Conservation (phyloP, 768 basidiomycete species). For the Coprinopsis strossmayeri region DNA sequence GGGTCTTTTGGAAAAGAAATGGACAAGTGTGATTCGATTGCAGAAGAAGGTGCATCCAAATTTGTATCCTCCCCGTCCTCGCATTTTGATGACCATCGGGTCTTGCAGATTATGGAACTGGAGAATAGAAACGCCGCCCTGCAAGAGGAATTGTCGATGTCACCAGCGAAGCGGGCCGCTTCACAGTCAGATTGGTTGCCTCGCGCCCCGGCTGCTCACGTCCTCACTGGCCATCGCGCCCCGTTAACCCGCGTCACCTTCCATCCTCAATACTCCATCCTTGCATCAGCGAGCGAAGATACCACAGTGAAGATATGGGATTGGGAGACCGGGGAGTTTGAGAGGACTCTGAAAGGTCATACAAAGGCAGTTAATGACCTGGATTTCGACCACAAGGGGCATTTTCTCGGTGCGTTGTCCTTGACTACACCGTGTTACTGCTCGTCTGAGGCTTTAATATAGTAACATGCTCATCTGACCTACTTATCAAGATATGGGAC, state of each 20-base stretch:
- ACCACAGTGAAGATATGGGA: conserved; percentile 93
- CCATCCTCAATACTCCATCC: conserved; percentile 76
- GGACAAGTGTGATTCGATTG: conserved; percentile 92
- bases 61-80: too few species aligned
- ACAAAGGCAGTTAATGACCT: conserved; percentile 85
- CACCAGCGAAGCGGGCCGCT: conserved; percentile 47
- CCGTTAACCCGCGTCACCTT: conserved; percentile 78
- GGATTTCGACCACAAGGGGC: conserved; percentile 85
- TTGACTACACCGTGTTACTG: neutral
- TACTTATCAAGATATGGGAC: conserved; percentile 93
- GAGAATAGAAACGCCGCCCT: conserved; percentile 77
- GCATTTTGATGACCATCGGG: conserved; percentile 4
- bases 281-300: conserved; percentile 86
- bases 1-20: conserved; percentile 93
- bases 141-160: conserved; percentile 60
- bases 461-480: conserved; percentile 73
- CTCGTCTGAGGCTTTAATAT: neutral
- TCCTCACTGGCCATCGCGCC: conserved; percentile 68
- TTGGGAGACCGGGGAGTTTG: conserved; percentile 93
- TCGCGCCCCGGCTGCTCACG: conserved; percentile 73
- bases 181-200: conserved; percentile 85
- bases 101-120: conserved; percentile 83
- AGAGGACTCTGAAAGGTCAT: conserved; percentile 87
- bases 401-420: conserved; percentile 56
- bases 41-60: conserved; percentile 77